Percentiles rank a stretch among this genome's conserved stretches.
Conservation (phyloP, 106 monocot species). For the Acorus calamus region DNA sequence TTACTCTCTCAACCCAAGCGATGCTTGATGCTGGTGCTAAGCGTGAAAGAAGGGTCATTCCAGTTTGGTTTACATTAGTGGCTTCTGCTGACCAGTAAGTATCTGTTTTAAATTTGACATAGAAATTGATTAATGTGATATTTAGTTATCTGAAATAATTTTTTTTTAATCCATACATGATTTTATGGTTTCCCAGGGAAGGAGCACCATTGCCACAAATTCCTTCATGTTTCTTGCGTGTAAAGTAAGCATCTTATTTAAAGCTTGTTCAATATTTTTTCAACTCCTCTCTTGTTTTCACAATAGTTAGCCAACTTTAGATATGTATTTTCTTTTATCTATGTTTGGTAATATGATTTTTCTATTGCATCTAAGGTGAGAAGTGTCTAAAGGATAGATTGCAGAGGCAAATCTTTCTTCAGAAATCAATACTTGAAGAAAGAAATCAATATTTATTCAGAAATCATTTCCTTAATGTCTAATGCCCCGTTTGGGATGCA, state of each 20-base stretch:
- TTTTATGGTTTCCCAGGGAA: slow-evolving; percentile 31
- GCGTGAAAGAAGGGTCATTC: slow-evolving; percentile 30
- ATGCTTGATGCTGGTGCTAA: slow-evolving; percentile 36
- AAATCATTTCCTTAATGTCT: too few species aligned
- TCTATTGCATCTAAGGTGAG: too few species aligned
- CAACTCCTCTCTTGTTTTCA: neutral
- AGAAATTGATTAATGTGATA: neutral
- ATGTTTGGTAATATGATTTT: too few species aligned
- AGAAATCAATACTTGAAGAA: too few species aligned
- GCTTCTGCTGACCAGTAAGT: slow-evolving; percentile 60
- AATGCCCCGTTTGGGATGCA: too few species aligned
- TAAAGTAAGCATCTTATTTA: slow-evolving; percentile 44
- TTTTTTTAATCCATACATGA: neutral
- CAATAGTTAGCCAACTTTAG: neutral
- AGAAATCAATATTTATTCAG: too few species aligned
- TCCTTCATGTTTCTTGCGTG: slow-evolving; percentile 56
- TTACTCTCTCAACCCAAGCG: slow-evolving; percentile 31
- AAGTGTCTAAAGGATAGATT: too few species aligned
- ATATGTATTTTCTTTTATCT: too few species aligned
- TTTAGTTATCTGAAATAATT: neutral
- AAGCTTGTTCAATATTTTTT: neutral
- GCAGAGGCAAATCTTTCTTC: too few species aligned
- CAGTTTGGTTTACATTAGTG: slow-evolving; percentile 75
- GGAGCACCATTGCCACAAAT: slow-evolving; percentile 50
- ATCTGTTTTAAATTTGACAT: neutral